Base-by-base conservation (phyloP, 352 stramenopile genomes). In the Phytophthora colocasiae region DNA sequence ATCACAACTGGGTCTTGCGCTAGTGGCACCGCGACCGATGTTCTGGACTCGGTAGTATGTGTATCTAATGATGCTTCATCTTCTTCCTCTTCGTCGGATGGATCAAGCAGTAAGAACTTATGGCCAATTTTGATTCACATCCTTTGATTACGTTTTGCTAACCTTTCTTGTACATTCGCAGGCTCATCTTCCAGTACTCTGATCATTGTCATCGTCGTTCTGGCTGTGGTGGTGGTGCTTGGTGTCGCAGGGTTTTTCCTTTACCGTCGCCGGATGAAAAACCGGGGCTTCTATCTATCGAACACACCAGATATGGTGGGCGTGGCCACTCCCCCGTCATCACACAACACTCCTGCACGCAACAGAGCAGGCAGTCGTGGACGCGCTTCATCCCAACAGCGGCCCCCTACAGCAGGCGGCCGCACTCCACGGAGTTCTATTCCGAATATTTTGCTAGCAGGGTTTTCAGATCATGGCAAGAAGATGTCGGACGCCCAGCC, bases 1-100 rank as follows among this genome's bases (percentile, higher is more conserved):
- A 70, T 90, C 11, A 59, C 58, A 0, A 62, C 50, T 11, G 47
- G 72, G 7, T 74, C 77, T 11, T 93, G 85, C 26, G 48, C 44
- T 9, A 61, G 58, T 24, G 74, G 67, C 4, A 81, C 57, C 0
- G 69, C 85, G 45, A 76, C 75, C 1, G 66, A 72, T 22, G 72
- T 92, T 10, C 59, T 90, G 7, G 81, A 79, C 40, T 66, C 78
- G 5, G 63, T 82, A 9, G 78, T 92, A 40, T 94, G 85, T 44
- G 70, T 92, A 40, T 77, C 63, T 31, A 46, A 75, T 0, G 32
- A 61, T 9, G 27, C 45, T 56, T 39, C 49, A n/a, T 48, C 38
- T 22, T 43, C 38, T 43, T 43, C 49, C 4, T 51, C 58, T 44
- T 60, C 40, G 6, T 71, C 54, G 14, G 47, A 58, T 65, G 59